phyloP scores from a whole-genome alignment of 2,329 filamentous ascomycete species.

The Fusarium oligoseptatum region DNA sequence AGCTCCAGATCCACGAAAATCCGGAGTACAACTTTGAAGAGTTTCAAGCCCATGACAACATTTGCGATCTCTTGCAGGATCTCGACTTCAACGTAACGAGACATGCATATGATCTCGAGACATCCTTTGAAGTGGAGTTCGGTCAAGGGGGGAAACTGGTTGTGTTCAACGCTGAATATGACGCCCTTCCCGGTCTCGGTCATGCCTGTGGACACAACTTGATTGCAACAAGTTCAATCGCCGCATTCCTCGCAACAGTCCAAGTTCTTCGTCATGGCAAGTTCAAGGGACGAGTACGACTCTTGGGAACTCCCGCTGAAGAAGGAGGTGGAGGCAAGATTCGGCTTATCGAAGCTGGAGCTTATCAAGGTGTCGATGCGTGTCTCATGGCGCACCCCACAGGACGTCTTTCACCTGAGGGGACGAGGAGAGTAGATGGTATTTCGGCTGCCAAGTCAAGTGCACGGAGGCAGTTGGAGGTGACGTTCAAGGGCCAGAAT shows the following conservation, averaged over 20 bases:
- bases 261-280: constrained; percentile 18
- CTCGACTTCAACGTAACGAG: constrained; percentile 54
- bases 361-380: constrained; percentile 55
- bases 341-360: constrained; percentile 58
- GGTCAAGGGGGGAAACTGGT: constrained; percentile 55
- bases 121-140: constrained; percentile 57
- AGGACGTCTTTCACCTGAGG: constrained; percentile 10
- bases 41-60: constrained; percentile 55
- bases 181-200: constrained; percentile 64
- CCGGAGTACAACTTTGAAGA: constrained; percentile 60
- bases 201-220: constrained; percentile 69
- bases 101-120: constrained; percentile 58
- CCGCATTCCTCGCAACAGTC: constrained; percentile 51
- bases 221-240: constrained; percentile 63
- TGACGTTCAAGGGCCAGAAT: constrained; percentile 66
- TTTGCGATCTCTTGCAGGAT: constrained; percentile 53
- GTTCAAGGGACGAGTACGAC: constrained; percentile 19
- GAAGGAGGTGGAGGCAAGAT: constrained; percentile 67
- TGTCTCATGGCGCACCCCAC: constrained; percentile 49
- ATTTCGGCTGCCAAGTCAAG: constrained; percentile 60
- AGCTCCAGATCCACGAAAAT: constrained; percentile 53
- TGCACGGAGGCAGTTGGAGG: constrained; percentile 64
- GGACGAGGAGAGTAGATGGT: constrained; percentile 34
- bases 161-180: constrained; percentile 57
- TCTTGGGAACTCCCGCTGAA: constrained; percentile 68